Percentiles rank a stretch among this genome's conserved stretches.
phyloP scores from a whole-genome alignment of 345 rosid species.

The Kandelia obovata region DNA sequence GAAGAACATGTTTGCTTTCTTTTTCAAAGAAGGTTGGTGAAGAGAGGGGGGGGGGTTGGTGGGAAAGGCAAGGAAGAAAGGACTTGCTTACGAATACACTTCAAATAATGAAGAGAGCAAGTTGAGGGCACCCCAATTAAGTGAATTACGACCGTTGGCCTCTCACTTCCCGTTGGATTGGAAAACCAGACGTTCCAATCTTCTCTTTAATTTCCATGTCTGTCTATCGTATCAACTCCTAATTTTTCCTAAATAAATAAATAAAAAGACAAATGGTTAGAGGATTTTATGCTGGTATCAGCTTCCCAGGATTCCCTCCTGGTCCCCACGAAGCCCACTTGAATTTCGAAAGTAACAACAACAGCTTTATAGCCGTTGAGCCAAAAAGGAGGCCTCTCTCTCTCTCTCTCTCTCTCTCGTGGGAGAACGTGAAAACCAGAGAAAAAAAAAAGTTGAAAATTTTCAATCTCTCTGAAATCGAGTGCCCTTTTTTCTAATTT shows the following conservation, averaged over 20 bases:
- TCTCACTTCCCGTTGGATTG: no score
- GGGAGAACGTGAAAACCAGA: background rate
- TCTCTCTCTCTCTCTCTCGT: slow-evolving; percentile 1
- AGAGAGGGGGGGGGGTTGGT: no score
- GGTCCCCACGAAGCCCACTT: slow-evolving; percentile 14
- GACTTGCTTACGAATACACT: background rate
- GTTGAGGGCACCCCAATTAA: background rate
- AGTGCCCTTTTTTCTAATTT: background rate
- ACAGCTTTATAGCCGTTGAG: slow-evolving; percentile 73
- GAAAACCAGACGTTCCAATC: no score
- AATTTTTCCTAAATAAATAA: background rate
- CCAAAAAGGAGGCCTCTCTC: slow-evolving; percentile 10
- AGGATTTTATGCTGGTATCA: background rate
- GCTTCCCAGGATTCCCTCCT: background rate
- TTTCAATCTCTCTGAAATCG: slow-evolving; percentile 7
- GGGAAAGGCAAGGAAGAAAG: no score
- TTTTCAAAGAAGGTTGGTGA: no score
- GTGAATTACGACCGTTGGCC: slow-evolving; percentile 25
- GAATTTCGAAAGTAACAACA: slow-evolving; percentile 26
- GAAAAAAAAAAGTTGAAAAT: background rate
- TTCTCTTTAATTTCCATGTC: no score
- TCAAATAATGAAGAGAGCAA: background rate
- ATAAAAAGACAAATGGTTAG: background rate
- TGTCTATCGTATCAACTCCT: no score
- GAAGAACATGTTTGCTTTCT: no score